Evolutionary conservation across 1,139 yeast species (phyloP).

Genomic region (Pichia sp.): DNA sequence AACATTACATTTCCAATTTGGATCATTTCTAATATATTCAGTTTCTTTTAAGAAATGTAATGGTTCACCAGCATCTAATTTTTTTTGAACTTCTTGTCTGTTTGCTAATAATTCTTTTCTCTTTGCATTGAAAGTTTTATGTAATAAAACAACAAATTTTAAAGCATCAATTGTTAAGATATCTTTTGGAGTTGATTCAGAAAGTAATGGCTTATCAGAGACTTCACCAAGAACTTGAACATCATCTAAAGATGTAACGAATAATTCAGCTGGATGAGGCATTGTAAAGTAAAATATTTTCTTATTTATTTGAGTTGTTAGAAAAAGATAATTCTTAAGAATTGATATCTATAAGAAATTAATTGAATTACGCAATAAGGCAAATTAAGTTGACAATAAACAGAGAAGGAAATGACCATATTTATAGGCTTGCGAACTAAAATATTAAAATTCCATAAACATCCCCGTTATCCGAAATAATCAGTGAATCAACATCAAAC

Average conservation of each 20-base stretch:
- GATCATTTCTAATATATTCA: constrained; percentile 56
- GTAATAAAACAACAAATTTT: constrained; percentile 64
- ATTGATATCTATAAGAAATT: too few species aligned
- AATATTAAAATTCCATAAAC: too few species aligned
- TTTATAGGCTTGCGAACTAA: too few species aligned
- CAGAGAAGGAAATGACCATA: too few species aligned
- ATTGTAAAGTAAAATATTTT: background rate
- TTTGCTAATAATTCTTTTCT: constrained; percentile 54
- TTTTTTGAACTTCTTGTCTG: constrained; percentile 54
- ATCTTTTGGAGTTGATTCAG: constrained; percentile 42
- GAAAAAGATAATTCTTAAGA: too few species aligned
- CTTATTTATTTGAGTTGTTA: too few species aligned
- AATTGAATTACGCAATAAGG: too few species aligned
- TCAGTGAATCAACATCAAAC: too few species aligned
- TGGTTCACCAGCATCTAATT: constrained; percentile 53
- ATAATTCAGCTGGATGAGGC: constrained; percentile 23
- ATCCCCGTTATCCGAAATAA: too few species aligned
- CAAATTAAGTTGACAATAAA: too few species aligned
- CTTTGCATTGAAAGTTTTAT: constrained; percentile 59
- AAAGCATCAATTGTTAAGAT: constrained; percentile 53
- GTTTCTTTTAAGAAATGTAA: constrained; percentile 65
- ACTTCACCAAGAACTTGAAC: constrained; percentile 62
- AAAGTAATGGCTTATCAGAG: constrained; percentile 50
- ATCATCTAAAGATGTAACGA: constrained; percentile 41
- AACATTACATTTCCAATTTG: constrained; percentile 71